Conservation (phyloP, 768 basidiomycete species). For the Grammothele lineata region DNA sequence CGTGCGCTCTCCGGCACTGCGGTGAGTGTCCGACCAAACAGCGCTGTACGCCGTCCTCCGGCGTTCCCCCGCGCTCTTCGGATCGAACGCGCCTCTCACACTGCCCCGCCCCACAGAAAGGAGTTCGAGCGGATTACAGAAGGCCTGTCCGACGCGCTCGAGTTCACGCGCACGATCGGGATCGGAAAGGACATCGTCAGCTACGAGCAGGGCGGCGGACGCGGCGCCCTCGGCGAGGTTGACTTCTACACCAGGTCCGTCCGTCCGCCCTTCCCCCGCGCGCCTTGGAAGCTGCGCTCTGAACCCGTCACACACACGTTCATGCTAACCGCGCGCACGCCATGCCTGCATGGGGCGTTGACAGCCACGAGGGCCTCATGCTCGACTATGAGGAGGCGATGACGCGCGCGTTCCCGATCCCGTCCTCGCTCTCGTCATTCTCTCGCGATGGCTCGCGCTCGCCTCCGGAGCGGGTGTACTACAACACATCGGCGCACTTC, state of each 20-base stretch:
- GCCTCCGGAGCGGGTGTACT: slow-evolving; percentile 41
- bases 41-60: too few relatives aligned
- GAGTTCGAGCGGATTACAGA: slow-evolving; percentile 87
- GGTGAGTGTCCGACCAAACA: too few relatives aligned
- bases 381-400: slow-evolving; percentile 90
- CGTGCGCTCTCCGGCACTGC: slow-evolving; percentile 77
- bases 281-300: neutral
- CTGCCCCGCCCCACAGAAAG: slow-evolving; percentile 34
- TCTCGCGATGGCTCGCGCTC: slow-evolving; percentile 2
- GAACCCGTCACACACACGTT: neutral
- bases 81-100: neutral
- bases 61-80: neutral
- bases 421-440: slow-evolving; percentile 21
- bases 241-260: slow-evolving; percentile 88
- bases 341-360: too few relatives aligned
- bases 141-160: slow-evolving; percentile 84
- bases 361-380: slow-evolving; percentile 91
- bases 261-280: neutral
- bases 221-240: slow-evolving; percentile 76
- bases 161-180: slow-evolving; percentile 89
- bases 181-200: slow-evolving; percentile 46
- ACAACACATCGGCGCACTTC: slow-evolving; percentile 93
- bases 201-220: slow-evolving; percentile 70
- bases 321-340: too few relatives aligned
- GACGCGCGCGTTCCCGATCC: slow-evolving; percentile 62